phyloP scores from a whole-genome alignment of 1,284 basidiomycete species.

The Tremellales sp. region DNA sequence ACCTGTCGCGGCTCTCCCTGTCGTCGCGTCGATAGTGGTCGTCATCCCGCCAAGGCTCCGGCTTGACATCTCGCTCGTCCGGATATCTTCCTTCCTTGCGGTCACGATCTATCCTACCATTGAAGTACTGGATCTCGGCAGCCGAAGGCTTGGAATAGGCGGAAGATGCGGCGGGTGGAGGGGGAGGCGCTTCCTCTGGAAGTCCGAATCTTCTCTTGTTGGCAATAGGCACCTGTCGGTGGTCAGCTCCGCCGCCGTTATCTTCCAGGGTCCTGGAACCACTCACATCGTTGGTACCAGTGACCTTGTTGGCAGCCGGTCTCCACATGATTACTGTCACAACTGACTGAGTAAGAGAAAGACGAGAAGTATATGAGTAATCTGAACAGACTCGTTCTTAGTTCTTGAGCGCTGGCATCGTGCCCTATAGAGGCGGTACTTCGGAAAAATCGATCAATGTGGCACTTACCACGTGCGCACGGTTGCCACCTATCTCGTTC shows the following conservation, averaged over 20 bases:
- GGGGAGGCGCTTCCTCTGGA: slow-evolving; percentile 53
- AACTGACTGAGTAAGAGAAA: not conserved
- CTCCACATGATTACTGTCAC: slow-evolving; percentile 78
- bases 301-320: slow-evolving; percentile 58
- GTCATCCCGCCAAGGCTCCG: slow-evolving; percentile 10
- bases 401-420: no score
- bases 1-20: slow-evolving; percentile 2
- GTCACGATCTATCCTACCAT: slow-evolving; percentile 39
- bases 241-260: not conserved
- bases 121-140: slow-evolving; percentile 43
- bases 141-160: slow-evolving; percentile 32
- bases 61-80: slow-evolving; percentile 2
- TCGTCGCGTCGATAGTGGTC: slow-evolving; percentile 26
- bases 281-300: slow-evolving; percentile 52
- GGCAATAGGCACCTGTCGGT: slow-evolving; percentile 52
- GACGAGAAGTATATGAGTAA: not conserved
- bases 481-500: no score
- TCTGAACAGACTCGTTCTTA: no score
- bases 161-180: slow-evolving; percentile 60
- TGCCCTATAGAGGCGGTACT: no score
- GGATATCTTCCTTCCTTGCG: slow-evolving; percentile 8
- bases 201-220: slow-evolving; percentile 83
- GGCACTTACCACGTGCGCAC: no score
- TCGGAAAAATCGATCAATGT: no score
- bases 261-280: not conserved